phyloP scores from a whole-genome alignment of 352 stramenopile genomes.

The Pythium coloratum region DNA sequence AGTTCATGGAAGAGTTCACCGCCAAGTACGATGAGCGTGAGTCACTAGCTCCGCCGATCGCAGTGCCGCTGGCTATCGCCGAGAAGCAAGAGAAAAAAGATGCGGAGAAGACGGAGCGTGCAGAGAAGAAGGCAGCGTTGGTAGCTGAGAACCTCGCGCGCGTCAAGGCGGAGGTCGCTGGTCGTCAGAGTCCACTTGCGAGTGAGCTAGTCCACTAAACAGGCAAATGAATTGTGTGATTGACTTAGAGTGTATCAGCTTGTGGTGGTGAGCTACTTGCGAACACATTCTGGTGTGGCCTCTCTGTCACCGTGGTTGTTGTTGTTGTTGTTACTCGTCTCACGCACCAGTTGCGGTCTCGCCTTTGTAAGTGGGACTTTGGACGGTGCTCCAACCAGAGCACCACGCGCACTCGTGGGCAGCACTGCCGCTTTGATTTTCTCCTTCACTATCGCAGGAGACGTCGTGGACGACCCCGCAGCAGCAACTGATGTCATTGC shows the following conservation, averaged over 20 bases:
- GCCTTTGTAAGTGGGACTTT: conserved; percentile 1
- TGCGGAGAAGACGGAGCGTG: conserved; percentile 37
- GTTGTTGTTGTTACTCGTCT: conserved; percentile 8
- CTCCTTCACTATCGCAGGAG: background rate
- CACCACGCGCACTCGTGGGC: background rate
- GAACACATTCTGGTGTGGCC: conserved; percentile 15
- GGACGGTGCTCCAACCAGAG: background rate
- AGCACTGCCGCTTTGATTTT: background rate
- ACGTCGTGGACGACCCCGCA: background rate
- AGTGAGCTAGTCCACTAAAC: conserved; percentile 12
- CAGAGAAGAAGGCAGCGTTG: conserved; percentile 25
- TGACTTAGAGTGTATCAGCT: background rate
- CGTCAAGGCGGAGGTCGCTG: conserved; percentile 22
- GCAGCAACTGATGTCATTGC: background rate
- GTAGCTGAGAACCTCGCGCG: conserved; percentile 19
- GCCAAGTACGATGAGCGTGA: conserved; percentile 45
- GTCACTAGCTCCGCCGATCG: conserved; percentile 45
- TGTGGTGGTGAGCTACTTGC: conserved; percentile 6
- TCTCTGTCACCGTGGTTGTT: conserved; percentile 21
- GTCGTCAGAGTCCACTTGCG: conserved; percentile 7
- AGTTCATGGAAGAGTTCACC: conserved; percentile 44
- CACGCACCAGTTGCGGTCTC: background rate
- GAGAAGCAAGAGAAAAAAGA: conserved; percentile 60
- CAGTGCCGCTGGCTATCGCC: conserved; percentile 49
- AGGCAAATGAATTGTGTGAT: background rate